phyloP scores from a whole-genome alignment of 176 grass and related monocot species.

The Carex cristatella region DNA sequence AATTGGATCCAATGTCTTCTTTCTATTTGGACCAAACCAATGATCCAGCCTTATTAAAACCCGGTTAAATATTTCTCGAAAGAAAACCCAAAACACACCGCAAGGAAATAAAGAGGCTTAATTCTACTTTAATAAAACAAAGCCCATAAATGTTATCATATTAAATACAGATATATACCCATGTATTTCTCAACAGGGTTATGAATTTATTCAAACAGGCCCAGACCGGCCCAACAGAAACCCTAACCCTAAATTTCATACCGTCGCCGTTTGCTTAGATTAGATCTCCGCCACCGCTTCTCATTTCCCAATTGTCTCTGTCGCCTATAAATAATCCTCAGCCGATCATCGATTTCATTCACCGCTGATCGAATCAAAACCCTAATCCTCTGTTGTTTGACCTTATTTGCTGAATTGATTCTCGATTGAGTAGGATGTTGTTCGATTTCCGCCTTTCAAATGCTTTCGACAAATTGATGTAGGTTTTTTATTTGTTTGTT shows the following conservation, averaged over 20 bases:
- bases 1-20: not conserved
- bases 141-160: no score
- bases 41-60: not conserved
- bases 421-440: not conserved
- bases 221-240: not conserved
- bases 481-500: not conserved
- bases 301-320: not conserved
- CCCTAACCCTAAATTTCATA: slow-evolving; percentile 10
- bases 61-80: not conserved
- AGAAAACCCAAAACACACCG: no score
- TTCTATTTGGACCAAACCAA: not conserved
- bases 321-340: not conserved
- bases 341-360: not conserved
- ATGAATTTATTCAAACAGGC: not conserved
- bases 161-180: no score
- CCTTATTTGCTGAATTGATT: not conserved
- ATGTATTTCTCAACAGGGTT: not conserved
- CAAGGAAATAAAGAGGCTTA: no score
- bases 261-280: not conserved
- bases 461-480: not conserved
- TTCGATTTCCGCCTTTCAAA: not conserved
- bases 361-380: not conserved
- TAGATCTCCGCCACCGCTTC: not conserved
- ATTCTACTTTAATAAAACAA: no score
- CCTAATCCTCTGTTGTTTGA: not conserved